A percentile compares a stretch with the other conserved stretches of the same genome.
Conservation (phyloP, 768 basidiomycete genomes). For the Kwoniella pini region DNA sequence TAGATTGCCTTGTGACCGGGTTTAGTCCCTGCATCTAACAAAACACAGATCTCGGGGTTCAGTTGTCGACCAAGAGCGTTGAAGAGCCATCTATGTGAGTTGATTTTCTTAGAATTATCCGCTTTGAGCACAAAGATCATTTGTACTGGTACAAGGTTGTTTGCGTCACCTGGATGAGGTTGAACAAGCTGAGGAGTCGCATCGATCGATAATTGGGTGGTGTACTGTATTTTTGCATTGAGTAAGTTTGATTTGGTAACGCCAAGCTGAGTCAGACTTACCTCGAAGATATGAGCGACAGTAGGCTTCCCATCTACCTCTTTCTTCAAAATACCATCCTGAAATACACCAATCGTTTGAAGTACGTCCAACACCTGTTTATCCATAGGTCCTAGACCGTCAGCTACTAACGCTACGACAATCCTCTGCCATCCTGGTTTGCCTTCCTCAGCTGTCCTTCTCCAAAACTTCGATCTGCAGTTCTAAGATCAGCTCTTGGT, state of each 20-base stretch:
- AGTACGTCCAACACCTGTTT: slow-evolving; percentile 76
- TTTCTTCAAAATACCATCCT: slow-evolving; percentile 87
- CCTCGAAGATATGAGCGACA: slow-evolving; percentile 60
- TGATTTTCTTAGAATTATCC: slow-evolving; percentile 56
- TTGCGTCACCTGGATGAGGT: slow-evolving; percentile 83
- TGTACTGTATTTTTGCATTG: slow-evolving; percentile 65
- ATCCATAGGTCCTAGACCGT: slow-evolving; percentile 55
- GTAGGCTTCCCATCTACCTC: slow-evolving; percentile 85
- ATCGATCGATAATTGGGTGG: slow-evolving; percentile 92
- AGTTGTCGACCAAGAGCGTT: slow-evolving; percentile 51
- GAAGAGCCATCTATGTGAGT: slow-evolving; percentile 52
- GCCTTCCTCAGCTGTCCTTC: slow-evolving; percentile 54
- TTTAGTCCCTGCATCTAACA: slow-evolving; percentile 53
- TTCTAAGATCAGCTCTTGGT: slow-evolving; percentile 40
- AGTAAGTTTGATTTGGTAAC: not conserved
- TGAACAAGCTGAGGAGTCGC: slow-evolving; percentile 85
- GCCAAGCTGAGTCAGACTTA: not conserved
- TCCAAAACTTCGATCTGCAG: slow-evolving; percentile 54
- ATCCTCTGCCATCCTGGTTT: slow-evolving; percentile 55
- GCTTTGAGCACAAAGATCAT: slow-evolving; percentile 82
- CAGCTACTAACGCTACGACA: slow-evolving; percentile 55
- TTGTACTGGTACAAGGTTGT: slow-evolving; percentile 64
- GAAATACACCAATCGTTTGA: slow-evolving; percentile 64
- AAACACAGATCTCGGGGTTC: slow-evolving; percentile 51
- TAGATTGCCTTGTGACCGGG: slow-evolving; percentile 49